Percentiles rank a stretch among this genome's conserved stretches.
phyloP scores from a whole-genome alignment of 106 monocot genomes.

The Allium fistulosum region DNA sequence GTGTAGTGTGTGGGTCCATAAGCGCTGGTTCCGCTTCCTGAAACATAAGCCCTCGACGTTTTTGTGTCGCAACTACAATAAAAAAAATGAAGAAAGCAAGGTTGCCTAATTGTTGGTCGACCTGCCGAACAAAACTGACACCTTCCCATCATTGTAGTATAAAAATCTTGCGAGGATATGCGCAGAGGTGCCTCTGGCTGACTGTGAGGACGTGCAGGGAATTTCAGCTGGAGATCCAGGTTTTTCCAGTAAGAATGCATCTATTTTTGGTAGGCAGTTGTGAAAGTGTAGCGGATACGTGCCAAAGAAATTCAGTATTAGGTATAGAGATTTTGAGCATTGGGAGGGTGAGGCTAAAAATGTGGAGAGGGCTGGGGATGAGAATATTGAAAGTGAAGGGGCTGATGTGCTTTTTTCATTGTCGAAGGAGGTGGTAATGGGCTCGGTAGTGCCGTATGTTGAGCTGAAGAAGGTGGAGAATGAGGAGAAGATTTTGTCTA shows the following conservation, averaged over 20 bases:
- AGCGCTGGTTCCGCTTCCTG: slow-evolving; percentile 74
- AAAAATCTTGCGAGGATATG: slow-evolving; percentile 34
- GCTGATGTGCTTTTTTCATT: slow-evolving; percentile 79
- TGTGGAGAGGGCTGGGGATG: no score
- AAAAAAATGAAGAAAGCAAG: slow-evolving; percentile 59
- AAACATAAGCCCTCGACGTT: slow-evolving; percentile 64
- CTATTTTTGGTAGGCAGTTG: slow-evolving; percentile 58
- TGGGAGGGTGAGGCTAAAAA: slow-evolving; percentile 70
- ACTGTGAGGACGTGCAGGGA: slow-evolving; percentile 61
- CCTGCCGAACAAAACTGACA: slow-evolving; percentile 53
- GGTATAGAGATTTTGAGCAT: slow-evolving; percentile 75
- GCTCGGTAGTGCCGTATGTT: slow-evolving; percentile 7
- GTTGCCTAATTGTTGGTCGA: slow-evolving; percentile 89
- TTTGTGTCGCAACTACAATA: slow-evolving; percentile 80
- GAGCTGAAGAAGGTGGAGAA: slow-evolving; percentile 12
- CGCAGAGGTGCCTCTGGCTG: slow-evolving; percentile 57
- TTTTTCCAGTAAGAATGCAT: no score
- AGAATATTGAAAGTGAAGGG: slow-evolving; percentile 52
- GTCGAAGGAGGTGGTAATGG: slow-evolving; percentile 46
- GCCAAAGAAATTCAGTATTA: slow-evolving; percentile 85
- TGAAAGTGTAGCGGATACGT: slow-evolving; percentile 87
- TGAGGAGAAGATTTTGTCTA: slow-evolving; percentile 11
- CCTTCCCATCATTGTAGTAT: slow-evolving; percentile 1
- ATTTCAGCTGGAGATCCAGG: no score
- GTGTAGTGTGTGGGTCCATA: slow-evolving; percentile 98